Conservation (phyloP, 768 basidiomycete genomes). For the Boletus sp. region DNA sequence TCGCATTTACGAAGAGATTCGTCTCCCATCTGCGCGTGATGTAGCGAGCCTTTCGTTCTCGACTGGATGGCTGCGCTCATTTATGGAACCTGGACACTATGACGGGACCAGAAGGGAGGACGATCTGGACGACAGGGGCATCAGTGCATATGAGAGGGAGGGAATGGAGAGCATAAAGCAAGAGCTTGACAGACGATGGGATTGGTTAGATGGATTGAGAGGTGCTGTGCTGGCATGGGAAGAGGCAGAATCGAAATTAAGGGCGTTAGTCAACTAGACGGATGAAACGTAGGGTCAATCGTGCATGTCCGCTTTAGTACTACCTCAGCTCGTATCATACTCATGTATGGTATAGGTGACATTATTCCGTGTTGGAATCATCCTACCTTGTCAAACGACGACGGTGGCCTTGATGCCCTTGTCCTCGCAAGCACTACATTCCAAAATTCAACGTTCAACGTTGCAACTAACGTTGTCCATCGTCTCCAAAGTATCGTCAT, state of each 20-base stretch:
- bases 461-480: no score
- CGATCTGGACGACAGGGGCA: constrained; percentile 6
- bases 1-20: constrained; percentile 10
- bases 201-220: constrained; percentile 8
- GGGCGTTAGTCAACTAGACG: background rate
- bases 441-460: no score
- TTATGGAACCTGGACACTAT: constrained; percentile 20
- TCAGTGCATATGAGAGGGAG: constrained; percentile 13
- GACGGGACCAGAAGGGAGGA: constrained; percentile 17
- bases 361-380: no score
- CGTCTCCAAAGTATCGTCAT: no score
- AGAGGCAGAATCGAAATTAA: constrained; percentile 15
- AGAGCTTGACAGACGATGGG: constrained; percentile 16
- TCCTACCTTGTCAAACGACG: no score
- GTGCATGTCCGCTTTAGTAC: no score
- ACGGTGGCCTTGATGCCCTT: no score
- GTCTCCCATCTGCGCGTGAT: constrained; percentile 13
- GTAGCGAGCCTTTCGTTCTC: constrained; percentile 18
- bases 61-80: background rate
- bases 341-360: no score
- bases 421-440: no score
- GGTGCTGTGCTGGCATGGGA: constrained; percentile 15
- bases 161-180: constrained; percentile 15
- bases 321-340: no score
- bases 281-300: background rate